These are phyloP conservation scores for Volvox africanus DNA, from an alignment of 139 green algal genomes.

Conservation along the genomic window DNA sequence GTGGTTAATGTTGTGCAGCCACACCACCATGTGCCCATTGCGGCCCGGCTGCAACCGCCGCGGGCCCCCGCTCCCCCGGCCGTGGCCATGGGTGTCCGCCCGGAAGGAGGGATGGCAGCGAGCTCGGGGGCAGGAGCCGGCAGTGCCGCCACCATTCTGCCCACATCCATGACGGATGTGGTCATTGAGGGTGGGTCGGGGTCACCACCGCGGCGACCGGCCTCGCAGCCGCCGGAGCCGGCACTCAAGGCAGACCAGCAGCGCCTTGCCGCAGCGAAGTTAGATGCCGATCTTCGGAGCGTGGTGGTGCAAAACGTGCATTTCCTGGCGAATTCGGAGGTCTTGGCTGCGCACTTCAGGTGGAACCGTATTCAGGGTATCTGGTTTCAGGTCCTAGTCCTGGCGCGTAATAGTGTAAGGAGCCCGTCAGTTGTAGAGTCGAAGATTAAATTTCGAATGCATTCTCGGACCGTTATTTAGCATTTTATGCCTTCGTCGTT, in stretches of 20 bases:
- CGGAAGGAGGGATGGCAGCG: neutral
- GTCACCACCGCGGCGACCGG: constrained; percentile 1
- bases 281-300: constrained; percentile 37
- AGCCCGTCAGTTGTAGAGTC: too few relatives aligned
- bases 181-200: constrained; percentile 20
- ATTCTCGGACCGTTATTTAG: too few relatives aligned
- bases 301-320: constrained; percentile 37
- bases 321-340: neutral
- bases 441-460: too few relatives aligned
- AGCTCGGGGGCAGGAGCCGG: neutral
- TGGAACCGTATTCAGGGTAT: neutral
- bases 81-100: neutral
- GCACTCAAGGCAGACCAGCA: neutral
- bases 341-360: constrained; percentile 22
- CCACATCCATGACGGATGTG: constrained; percentile 23
- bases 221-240: neutral
- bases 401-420: neutral
- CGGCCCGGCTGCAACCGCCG: neutral
- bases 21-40: neutral
- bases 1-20: neutral
- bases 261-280: neutral
- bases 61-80: neutral
- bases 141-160: neutral
- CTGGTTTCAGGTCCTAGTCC: too few relatives aligned
- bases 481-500: too few relatives aligned